Conservation (phyloP, 2,329 filamentous ascomycete species). For the Endoconidiophora polonica region DNA sequence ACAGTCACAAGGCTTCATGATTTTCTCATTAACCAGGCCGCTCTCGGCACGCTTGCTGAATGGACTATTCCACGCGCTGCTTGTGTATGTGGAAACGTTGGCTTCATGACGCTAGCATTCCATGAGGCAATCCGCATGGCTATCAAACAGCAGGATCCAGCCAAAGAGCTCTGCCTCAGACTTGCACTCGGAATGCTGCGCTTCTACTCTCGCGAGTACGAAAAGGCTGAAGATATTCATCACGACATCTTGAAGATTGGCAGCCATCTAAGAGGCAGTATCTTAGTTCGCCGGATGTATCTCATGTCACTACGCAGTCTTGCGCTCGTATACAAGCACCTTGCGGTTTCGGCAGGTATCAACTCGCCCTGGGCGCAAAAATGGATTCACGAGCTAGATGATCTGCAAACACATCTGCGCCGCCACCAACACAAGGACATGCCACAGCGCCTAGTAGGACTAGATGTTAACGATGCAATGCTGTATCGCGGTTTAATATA, state of each 20-base stretch:
- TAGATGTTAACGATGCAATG: slow-evolving; percentile 26
- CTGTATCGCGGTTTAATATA: slow-evolving; percentile 26
- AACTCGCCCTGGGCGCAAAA: slow-evolving; percentile 16
- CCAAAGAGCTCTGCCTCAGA: slow-evolving; percentile 23
- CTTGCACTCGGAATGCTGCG: slow-evolving; percentile 22
- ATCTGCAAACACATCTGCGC: slow-evolving; percentile 22
- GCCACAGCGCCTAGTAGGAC: slow-evolving; percentile 24
- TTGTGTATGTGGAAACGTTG: slow-evolving; percentile 20
- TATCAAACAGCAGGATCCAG: slow-evolving; percentile 20
- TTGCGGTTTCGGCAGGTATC: slow-evolving; percentile 17
- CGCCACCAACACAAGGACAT: slow-evolving; percentile 24
- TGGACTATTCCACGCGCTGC: slow-evolving; percentile 26
- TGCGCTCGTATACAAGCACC: slow-evolving; percentile 23
- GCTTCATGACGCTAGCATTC: slow-evolving; percentile 19
- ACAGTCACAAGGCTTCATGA: slow-evolving; percentile 18
- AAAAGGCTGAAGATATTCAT: slow-evolving; percentile 22
- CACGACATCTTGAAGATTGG: slow-evolving; percentile 23
- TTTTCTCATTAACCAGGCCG: slow-evolving; percentile 21
- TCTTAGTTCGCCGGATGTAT: slow-evolving; percentile 24
- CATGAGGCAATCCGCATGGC: slow-evolving; percentile 21
- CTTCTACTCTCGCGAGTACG: slow-evolving; percentile 21
- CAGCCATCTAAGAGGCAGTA: slow-evolving; percentile 24
- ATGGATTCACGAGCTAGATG: slow-evolving; percentile 23
- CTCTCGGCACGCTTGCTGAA: slow-evolving; percentile 21
- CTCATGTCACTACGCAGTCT: slow-evolving; percentile 26